Conservation (phyloP, 768 basidiomycete genomes). For the Lactifluus piperatus region DNA sequence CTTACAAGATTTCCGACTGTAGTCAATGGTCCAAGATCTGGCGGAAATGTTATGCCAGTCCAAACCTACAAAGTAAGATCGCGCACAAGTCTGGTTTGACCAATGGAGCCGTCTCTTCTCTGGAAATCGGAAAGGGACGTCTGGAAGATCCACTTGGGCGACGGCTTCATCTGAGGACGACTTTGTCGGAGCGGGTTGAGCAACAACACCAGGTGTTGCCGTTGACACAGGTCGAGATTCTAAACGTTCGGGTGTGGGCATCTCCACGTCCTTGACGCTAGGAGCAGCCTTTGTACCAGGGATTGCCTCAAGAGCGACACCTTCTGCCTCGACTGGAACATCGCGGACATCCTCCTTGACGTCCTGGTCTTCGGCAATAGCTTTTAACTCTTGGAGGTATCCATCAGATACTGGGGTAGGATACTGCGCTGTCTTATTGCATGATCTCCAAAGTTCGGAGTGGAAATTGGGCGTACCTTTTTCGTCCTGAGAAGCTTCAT, state of each 20-base stretch:
- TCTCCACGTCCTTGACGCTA: not conserved
- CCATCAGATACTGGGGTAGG: conserved; percentile 51
- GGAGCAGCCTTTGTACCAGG: conserved; percentile 8
- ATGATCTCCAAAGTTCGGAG: not conserved
- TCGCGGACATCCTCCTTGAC: conserved; percentile 7
- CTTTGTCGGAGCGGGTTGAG: conserved; percentile 16
- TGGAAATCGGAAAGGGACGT: conserved; percentile 56
- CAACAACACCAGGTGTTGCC: not conserved
- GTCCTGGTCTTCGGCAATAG: not conserved
- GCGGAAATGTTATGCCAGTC: conserved; percentile 24
- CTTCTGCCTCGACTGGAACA: conserved; percentile 11
- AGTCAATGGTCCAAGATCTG: conserved; percentile 74
- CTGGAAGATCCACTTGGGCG: conserved; percentile 47
- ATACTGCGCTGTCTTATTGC: conserved; percentile 37
- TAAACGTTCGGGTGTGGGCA: conserved; percentile 16
- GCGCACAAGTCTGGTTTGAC: conserved; percentile 76
- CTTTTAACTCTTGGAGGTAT: conserved; percentile 49
- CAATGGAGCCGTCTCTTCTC: conserved; percentile 89
- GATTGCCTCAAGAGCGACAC: not conserved
- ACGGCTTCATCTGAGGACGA: conserved; percentile 21
- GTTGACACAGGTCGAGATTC: conserved; percentile 16
- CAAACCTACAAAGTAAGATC: conserved; percentile 20
- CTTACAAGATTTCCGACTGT: conserved; percentile 90
- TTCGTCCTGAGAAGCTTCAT: conserved; percentile 56
- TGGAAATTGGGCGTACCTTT: conserved; percentile 40